phyloP scores from a whole-genome alignment of 208 protist genomes.

The Strigomonas culicis region DNA sequence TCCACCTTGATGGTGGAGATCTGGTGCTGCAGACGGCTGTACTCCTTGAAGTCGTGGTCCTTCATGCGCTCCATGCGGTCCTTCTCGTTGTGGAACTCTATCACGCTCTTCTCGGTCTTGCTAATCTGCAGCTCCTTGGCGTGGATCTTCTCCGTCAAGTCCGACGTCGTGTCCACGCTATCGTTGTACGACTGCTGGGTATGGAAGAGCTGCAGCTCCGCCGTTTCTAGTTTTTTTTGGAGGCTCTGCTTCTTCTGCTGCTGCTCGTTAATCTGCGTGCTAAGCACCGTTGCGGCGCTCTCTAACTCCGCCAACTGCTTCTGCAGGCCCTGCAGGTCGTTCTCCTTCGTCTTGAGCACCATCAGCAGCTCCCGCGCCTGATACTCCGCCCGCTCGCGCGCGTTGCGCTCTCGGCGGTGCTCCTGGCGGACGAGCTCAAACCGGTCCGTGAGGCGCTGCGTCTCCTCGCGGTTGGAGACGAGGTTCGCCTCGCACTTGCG shows the following conservation, averaged over 20 bases:
- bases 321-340: slow-evolving; percentile 23
- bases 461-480: slow-evolving; percentile 48
- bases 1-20: slow-evolving; percentile 78
- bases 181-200: slow-evolving; percentile 91
- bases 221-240: slow-evolving; percentile 87
- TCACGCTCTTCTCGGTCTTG: slow-evolving; percentile 67
- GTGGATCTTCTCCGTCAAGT: slow-evolving; percentile 77
- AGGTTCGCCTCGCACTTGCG: slow-evolving; percentile 45
- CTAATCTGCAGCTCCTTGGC: slow-evolving; percentile 69
- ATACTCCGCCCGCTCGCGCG: slow-evolving; percentile 87
- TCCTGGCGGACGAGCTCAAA: slow-evolving; percentile 64
- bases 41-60: slow-evolving; percentile 77
- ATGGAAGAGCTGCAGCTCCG: slow-evolving; percentile 83
- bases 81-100: slow-evolving; percentile 49
- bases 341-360: slow-evolving; percentile 53
- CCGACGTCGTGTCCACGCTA: slow-evolving; percentile 84
- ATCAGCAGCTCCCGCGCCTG: slow-evolving; percentile 85
- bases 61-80: slow-evolving; percentile 57
- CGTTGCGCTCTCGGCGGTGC: slow-evolving; percentile 84
- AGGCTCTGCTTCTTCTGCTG: slow-evolving; percentile 46
- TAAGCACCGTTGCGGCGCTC: background rate
- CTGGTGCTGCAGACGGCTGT: slow-evolving; percentile 75
- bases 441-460: slow-evolving; percentile 44
- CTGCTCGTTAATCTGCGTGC: slow-evolving; percentile 53
- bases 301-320: slow-evolving; percentile 34